Percentiles rank a stretch among this genome's conserved stretches.
phyloP scores from a whole-genome alignment of 495 filamentous ascomycete genomes.

The Aspergillus indologenus region DNA sequence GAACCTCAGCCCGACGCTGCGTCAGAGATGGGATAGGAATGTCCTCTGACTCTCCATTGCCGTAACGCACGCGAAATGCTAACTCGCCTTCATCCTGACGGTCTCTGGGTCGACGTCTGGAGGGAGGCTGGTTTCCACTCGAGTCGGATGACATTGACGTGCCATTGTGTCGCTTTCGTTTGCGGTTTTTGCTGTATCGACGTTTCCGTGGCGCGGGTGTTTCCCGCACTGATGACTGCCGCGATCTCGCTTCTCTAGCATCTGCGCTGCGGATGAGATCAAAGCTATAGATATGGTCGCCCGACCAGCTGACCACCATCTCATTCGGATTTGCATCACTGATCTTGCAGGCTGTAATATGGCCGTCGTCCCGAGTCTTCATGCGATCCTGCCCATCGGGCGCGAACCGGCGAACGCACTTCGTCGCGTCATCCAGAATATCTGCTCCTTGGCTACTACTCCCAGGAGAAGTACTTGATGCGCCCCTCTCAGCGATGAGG shows the following conservation, averaged over 20 bases:
- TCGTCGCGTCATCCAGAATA: slow-evolving; percentile 58
- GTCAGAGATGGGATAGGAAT: slow-evolving; percentile 40
- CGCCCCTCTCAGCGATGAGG: slow-evolving; percentile 50
- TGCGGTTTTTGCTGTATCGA: slow-evolving; percentile 42
- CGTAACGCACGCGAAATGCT: slow-evolving; percentile 56
- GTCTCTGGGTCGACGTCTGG: slow-evolving; percentile 35
- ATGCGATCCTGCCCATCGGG: slow-evolving; percentile 56
- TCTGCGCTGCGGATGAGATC: slow-evolving; percentile 63
- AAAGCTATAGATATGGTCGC: slow-evolving; percentile 72
- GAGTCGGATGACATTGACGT: slow-evolving; percentile 44
- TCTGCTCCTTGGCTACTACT: slow-evolving; percentile 50
- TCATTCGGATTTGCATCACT: slow-evolving; percentile 74
- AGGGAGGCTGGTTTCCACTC: slow-evolving; percentile 40
- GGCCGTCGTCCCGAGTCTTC: slow-evolving; percentile 53
- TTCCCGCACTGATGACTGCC: slow-evolving; percentile 15
- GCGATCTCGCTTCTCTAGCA: slow-evolving; percentile 38
- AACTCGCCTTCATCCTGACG: slow-evolving; percentile 34
- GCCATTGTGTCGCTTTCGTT: slow-evolving; percentile 55
- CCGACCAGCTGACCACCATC: slow-evolving; percentile 73
- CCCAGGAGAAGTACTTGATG: slow-evolving; percentile 31
- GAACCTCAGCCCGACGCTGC: slow-evolving; percentile 26
- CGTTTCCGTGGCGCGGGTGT: slow-evolving; percentile 23
- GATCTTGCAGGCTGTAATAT: slow-evolving; percentile 78
- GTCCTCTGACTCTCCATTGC: slow-evolving; percentile 60
- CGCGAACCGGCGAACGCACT: slow-evolving; percentile 68